Evolutionary conservation across 352 stramenopile genomes (phyloP), one percentile per base, ranked within the genome.

Genomic region (Pythium scleroteichum): DNA sequence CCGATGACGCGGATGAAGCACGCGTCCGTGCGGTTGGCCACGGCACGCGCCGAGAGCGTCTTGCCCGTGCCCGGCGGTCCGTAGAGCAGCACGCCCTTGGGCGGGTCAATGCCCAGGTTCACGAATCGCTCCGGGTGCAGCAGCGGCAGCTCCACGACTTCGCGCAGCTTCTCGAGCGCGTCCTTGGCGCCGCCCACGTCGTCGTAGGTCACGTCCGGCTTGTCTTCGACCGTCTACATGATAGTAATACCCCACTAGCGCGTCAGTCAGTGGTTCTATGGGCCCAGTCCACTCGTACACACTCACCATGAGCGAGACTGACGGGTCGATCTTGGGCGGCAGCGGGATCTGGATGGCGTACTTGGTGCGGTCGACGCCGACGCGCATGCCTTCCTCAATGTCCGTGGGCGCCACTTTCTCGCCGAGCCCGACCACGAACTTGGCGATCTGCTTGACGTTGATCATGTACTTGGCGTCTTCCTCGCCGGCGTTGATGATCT

Each of bases 371-470:
- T 99, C 96, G n/a, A 99, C 96, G 40, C 96, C 97, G 0, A 99
- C 97, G 53, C 98, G 92, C 97, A 99, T 99, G 13, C 97, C 97
- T 67, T 99, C 98, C 76, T 99, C 98, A 62, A 99, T 98, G 68
- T 99, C 98, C 14, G 97, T 99, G 1, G 97, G 97, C 3, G 98
- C 96, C 0, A 99, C 97, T 72, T 99, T 99, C 64, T 99, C 96
- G 39, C 96, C 97, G 0, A 99, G 72, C 4, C 95, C 97, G 14
- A 99, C 97, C 17, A 99, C 98, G 72, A 99, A 99, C 79, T 99
- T 99, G 62, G 98, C 98, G 82, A 99, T 99, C 79, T 99, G 97
- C 73, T 99, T 99, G 64, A 99, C 95, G 75, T 99, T 99, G 69
- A 99, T 99, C 50, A 99, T 97, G 83, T 99, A 99, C 79, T 99